phyloP scores from a whole-genome alignment of 2,329 filamentous ascomycete species.

The Alternaria angustiovoidea region DNA sequence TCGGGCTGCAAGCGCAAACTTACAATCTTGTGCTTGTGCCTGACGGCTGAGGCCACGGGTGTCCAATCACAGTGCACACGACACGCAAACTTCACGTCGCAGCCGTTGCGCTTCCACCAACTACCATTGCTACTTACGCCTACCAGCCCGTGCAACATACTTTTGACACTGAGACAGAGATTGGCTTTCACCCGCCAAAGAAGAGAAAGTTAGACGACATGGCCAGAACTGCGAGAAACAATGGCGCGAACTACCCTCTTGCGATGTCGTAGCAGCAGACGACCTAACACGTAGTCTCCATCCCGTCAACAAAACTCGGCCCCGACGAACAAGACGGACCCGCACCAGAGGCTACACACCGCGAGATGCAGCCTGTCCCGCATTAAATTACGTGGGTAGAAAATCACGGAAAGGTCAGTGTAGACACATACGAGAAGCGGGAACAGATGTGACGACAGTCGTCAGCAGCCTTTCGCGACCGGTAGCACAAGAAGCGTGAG shows the following conservation, averaged over 20 bases:
- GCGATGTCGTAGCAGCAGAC: slow-evolving; percentile 11
- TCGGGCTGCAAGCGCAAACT: slow-evolving; percentile 14
- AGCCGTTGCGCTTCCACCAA: not conserved
- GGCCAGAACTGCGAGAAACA: slow-evolving; percentile 16
- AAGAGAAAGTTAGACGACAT: not conserved
- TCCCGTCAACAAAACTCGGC: slow-evolving; percentile 9
- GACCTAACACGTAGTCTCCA: not conserved
- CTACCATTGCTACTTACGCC: not conserved
- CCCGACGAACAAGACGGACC: slow-evolving; percentile 16
- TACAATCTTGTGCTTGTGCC: slow-evolving; percentile 12
- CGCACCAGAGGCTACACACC: slow-evolving; percentile 27
- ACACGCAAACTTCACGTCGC: slow-evolving; percentile 12
- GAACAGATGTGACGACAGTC: slow-evolving; percentile 53
- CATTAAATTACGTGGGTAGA: slow-evolving; percentile 51
- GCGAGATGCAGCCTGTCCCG: slow-evolving; percentile 40
- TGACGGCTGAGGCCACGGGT: slow-evolving; percentile 22
- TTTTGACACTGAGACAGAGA: slow-evolving; percentile 27
- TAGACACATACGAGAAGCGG: slow-evolving; percentile 42
- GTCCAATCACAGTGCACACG: slow-evolving; percentile 26
- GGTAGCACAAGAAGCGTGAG: slow-evolving; percentile 46
- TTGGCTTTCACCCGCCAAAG: slow-evolving; percentile 9
- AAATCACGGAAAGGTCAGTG: slow-evolving; percentile 48
- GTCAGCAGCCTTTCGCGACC: slow-evolving; percentile 52
- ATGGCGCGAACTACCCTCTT: slow-evolving; percentile 20
- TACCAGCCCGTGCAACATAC: slow-evolving; percentile 21